phyloP scores from a whole-genome alignment of 2,329 filamentous ascomycete genomes.

The Apiospora kogelbergensis region DNA sequence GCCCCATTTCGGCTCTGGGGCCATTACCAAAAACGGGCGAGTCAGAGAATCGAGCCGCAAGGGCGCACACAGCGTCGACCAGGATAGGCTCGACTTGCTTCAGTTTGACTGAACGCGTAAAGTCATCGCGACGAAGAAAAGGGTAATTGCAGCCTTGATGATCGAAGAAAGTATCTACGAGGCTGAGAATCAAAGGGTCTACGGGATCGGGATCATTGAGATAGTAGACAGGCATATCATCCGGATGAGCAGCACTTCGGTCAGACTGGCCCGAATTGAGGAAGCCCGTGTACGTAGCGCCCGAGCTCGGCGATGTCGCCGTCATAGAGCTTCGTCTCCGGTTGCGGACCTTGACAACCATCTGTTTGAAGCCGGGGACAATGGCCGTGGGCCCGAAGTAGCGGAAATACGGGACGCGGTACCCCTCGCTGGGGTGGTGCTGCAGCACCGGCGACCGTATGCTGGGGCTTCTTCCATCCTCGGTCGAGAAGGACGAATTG shows the following conservation, averaged over 20 bases:
- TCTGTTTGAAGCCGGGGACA: conserved; percentile 88
- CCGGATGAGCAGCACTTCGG: conserved; percentile 41
- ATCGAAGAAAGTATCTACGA: conserved; percentile 78
- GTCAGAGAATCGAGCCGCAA: conserved; percentile 79
- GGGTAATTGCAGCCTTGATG: conserved; percentile 85
- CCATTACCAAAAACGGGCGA: conserved; percentile 50
- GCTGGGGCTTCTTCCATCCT: conserved; percentile 38
- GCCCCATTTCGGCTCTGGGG: conserved; percentile 67
- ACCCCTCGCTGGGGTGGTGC: conserved; percentile 51
- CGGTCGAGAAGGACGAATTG: conserved; percentile 39
- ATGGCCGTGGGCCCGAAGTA: conserved; percentile 92
- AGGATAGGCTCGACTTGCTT: conserved; percentile 82
- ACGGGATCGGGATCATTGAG: conserved; percentile 68
- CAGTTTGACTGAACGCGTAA: conserved; percentile 73
- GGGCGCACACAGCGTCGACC: conserved; percentile 80
- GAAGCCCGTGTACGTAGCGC: conserved; percentile 28
- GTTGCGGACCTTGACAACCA: conserved; percentile 77
- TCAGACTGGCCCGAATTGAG: conserved; percentile 44
- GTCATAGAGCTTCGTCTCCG: conserved; percentile 63
- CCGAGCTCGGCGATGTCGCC: conserved; percentile 48
- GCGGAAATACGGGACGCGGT: conserved; percentile 82
- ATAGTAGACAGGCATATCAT: conserved; percentile 74
- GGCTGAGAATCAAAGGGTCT: conserved; percentile 70
- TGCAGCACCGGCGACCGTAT: conserved; percentile 47
- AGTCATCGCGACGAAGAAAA: conserved; percentile 72